A percentile compares a stretch with the other conserved stretches of the same genome.
Conservation (phyloP, 108 stramenopile species). For the Fragilariopsis cylindrus region DNA sequence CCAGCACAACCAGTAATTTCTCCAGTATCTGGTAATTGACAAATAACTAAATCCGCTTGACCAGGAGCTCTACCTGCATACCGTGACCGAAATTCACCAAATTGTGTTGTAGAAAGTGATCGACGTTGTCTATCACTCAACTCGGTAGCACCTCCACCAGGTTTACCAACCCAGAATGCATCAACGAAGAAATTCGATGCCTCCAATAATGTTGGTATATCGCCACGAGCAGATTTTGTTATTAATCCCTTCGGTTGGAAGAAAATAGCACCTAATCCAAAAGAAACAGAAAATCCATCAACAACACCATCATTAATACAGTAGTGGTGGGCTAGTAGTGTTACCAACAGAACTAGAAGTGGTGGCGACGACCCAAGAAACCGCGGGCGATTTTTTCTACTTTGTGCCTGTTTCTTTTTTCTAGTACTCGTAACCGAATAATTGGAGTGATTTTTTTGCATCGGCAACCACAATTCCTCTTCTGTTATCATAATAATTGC, state of each 20-base stretch:
- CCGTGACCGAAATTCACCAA: conserved; percentile 70
- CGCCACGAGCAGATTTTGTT: conserved; percentile 30
- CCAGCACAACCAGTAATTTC: conserved; percentile 70
- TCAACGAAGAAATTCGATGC: conserved; percentile 79
- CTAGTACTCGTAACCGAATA: too few relatives aligned
- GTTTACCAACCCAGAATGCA: conserved; percentile 80
- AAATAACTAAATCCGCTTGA: conserved; percentile 44
- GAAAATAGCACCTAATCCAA: conserved; percentile 40
- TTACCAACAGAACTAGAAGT: too few relatives aligned
- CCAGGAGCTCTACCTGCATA: conserved; percentile 54
- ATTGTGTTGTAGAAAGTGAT: conserved; percentile 51
- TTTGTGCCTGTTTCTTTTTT: too few relatives aligned
- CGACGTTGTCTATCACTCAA: conserved; percentile 47
- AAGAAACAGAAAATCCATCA: background rate
- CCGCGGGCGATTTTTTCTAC: too few relatives aligned
- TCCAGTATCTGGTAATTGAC: conserved; percentile 24
- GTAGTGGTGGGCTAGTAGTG: too few relatives aligned
- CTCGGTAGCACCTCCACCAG: conserved; percentile 58
- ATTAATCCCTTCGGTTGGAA: conserved; percentile 33
- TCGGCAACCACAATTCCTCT: too few relatives aligned
- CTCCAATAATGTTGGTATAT: conserved; percentile 38
- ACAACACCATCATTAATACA: background rate
- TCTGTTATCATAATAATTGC: too few relatives aligned
- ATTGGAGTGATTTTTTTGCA: too few relatives aligned
- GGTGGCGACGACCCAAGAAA: too few relatives aligned